Conservation (phyloP, 495 filamentous ascomycete species). For the Hypoxylon fragiforme region DNA sequence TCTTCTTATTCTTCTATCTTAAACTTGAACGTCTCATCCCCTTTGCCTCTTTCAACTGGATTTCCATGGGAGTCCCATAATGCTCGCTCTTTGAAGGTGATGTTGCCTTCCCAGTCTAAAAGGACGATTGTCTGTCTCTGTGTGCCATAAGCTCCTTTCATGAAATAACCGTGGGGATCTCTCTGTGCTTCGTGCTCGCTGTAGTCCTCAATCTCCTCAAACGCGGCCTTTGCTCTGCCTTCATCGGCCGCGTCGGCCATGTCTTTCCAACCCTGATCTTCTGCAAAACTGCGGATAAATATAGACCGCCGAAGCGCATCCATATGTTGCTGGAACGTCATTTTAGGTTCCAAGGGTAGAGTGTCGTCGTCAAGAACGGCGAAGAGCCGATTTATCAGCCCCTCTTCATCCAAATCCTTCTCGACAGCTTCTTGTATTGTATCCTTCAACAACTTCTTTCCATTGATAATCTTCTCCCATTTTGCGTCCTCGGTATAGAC, state of each 20-base stretch:
- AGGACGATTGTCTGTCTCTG: constrained; percentile 88
- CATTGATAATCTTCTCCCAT: constrained; percentile 80
- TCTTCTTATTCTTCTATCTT: constrained; percentile 56
- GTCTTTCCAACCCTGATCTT: constrained; percentile 46
- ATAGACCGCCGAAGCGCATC: constrained; percentile 74
- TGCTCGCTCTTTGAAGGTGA: constrained; percentile 82
- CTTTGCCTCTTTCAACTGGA: constrained; percentile 59
- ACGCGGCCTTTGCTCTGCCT: constrained; percentile 44
- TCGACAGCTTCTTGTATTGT: constrained; percentile 47
- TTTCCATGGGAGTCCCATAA: constrained; percentile 72
- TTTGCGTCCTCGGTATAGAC: constrained; percentile 64
- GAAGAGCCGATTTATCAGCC: constrained; percentile 72
- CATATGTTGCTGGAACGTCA: constrained; percentile 70
- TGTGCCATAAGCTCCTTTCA: constrained; percentile 80
- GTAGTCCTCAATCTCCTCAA: constrained; percentile 33
- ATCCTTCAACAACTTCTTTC: constrained; percentile 50
- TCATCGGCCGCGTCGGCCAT: constrained; percentile 58
- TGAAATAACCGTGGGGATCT: constrained; percentile 43
- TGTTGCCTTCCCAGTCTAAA: constrained; percentile 71
- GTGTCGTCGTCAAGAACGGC: constrained; percentile 70
- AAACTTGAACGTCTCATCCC: constrained; percentile 67
- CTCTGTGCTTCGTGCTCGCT: constrained; percentile 31
- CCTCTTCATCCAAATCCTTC: constrained; percentile 58
- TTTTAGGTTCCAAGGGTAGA: constrained; percentile 63
- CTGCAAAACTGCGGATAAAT: constrained; percentile 77